Evolutionary conservation across 2,329 filamentous ascomycete genomes (phyloP), one percentile per base, ranked within the genome.

Genomic region (Cladosporium sp.): DNA sequence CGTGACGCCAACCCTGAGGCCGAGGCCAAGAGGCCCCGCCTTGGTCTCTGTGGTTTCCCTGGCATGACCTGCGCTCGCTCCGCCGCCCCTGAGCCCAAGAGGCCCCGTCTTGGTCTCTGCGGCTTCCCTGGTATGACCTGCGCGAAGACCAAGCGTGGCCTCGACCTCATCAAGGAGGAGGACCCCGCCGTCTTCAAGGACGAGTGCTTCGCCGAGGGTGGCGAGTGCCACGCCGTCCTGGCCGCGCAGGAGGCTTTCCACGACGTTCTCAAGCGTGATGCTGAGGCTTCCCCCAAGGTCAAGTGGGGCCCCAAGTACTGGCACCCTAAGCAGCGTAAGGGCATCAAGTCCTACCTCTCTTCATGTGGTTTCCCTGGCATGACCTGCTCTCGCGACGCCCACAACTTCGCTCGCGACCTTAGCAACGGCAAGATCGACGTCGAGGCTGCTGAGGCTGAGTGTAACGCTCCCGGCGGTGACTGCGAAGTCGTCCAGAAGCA

Each of bases 61-160:
- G 80, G 81, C 37, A 74, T 79, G 69, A 69, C 76, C 28, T 84
- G 83, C 78, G 78, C 74, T 73, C 33, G 79, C 70, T 62, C 76
- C 74, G 35, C 77, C 73, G 69, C 66, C n/a, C 65, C 67, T 12
- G 65, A 69, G 55, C 77, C 78, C 23, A 72, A 79, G 31, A 73
- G 55, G 31, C 28, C 57, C 16, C 29, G 52, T 46, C 14, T 35
- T 10, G 49, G 28, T 33, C 76, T 76, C 70, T 81, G 81, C 70
- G 67, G 75, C 66, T 70, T 72, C 35, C 73, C 73, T 31, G 79
- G 80, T 29, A 75, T 79, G 69, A 68, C 75, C 16, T 84, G 82
- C 78, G 78, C 74, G 73, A 79, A 80, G 71, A 75, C 76, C 64
- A 80, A 79, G 73, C 80, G 79, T 68, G 78, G 71, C 61, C 66